These are phyloP conservation scores for Hanseniaspora sp. DNA, from an alignment of 1,139 yeast species.

Conservation along the genomic window DNA sequence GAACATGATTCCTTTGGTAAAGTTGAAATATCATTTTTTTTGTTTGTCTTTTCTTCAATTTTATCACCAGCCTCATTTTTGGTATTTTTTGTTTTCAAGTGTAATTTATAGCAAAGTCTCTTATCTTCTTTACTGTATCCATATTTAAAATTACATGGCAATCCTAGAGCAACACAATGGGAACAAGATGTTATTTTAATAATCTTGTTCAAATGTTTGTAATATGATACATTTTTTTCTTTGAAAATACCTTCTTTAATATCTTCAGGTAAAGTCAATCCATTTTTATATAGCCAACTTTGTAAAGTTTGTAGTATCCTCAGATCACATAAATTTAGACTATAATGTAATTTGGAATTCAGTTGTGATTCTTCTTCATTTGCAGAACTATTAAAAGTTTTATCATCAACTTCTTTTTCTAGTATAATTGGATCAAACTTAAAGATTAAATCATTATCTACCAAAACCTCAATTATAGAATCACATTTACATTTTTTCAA, in stretches of 20 bases:
- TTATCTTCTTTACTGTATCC: conserved; percentile 14
- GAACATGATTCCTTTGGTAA: conserved; percentile 3
- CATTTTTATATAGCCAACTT: neutral
- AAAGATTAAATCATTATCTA: conserved; percentile 5
- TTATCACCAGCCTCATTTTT: neutral
- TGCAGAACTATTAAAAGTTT: neutral
- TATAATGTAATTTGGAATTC: neutral
- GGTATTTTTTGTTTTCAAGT: neutral
- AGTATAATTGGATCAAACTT: neutral
- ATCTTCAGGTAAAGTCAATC: neutral
- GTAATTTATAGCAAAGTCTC: conserved; percentile 6
- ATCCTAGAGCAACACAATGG: neutral
- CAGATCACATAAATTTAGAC: neutral
- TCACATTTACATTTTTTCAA: conserved; percentile 11
- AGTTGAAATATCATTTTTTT: neutral
- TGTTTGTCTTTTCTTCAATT: neutral
- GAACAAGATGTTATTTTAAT: conserved; percentile 4
- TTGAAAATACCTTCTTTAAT: neutral
- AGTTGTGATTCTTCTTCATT: neutral
- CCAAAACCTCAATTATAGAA: conserved; percentile 5
- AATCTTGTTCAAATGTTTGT: conserved; percentile 8
- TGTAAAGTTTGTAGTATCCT: neutral
- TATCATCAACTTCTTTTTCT: neutral
- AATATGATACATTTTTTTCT: neutral
- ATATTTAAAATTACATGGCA: conserved; percentile 4